Base-by-base conservation (phyloP, 371 early-diverging fungal species). In the Dentiscutata heterogama region DNA sequence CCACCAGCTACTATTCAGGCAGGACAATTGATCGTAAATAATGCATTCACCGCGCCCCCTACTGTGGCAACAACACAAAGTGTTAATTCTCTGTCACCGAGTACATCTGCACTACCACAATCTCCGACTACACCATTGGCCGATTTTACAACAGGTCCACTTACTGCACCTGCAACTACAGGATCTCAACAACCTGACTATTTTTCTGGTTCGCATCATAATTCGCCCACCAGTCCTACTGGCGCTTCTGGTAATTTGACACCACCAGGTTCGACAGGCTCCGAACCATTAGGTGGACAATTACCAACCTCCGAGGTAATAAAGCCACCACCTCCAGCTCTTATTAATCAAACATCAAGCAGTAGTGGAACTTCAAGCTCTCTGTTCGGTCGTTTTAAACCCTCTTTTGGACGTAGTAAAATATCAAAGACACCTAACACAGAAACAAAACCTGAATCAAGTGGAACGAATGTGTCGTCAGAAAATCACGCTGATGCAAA, bases 171-270 rank as follows among this genome's bases (percentile, higher is more conserved):
- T 20, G 85, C 87, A 5, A 74, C 87, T 1, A 85, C 88, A 8
- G 74, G 63, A 22, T 63, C 81, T 35, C 85, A 85, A 50, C 60
- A 78, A 20, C n/a, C 60, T n/a, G 91, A 90, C 68, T 90, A 90
- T 67, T 90, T 90, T 71, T 86, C 90, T 27, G 86, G 84, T 1
- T 63, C 84, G 3, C 91, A 89, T 80, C 88, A 88, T 67, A 35
- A 68, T 35, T 54, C 80, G 29, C 29, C 80, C 13, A 68, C 80
- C 54, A 68, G 53, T 35, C 54, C 80, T 25, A 50, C 70, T 8
- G 46, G n/a, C 2, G 13, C 35, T 16, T 50, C 42, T 27, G 25
- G 42, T 70, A 70, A 42, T 35, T 3, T 14, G 0, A 78, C 67
- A 46, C 29, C 35, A 18, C 14, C 58, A 1, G 68, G 25, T 6